Evolutionary conservation across 176 grass and related monocot species (phyloP), one percentile per base, ranked within the genome.

Genomic region (Aegilops speltoides): DNA sequence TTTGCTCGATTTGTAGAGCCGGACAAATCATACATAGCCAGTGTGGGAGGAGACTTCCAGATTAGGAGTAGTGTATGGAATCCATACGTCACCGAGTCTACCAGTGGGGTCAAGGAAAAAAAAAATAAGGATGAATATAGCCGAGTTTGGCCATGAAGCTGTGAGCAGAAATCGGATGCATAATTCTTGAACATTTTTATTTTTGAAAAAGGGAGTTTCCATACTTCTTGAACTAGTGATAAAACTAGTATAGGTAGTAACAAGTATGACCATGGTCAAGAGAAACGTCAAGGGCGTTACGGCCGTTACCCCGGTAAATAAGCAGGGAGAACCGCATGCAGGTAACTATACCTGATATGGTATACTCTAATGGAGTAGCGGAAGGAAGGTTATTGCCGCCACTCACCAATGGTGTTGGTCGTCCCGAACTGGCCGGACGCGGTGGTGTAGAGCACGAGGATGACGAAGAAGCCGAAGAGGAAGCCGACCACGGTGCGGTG

Each of bases 381-480:
- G 45, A 48, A 48, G 12, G 3, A 48, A 29, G 73, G 73, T 52
- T 50, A 75, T 1, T 1, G 7, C 5, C 2, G 54, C 54, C 11
- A 24, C 2, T 63, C 1, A 89, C 88, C 78, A 63, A 82, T 86
- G 63, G 79, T 56, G 2, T 31, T 40, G 8, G 23, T 40, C 3
- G 79, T 70, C 1, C 50, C 78, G 78, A 89, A 77, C 62, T 62
- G 78, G 48, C 50, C 84, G 16, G 71, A 78, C 11, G 77, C 7
- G 2, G 83, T 38, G 64, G 83, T 78, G 79, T 82, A 82, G 37
- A 90, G 83, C 64, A 86, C 71, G 29, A 90, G 88, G 64, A 78
- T 41, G 61, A 86, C n/a, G 38, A 86, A 85, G 79, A 90, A 78
- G n/a, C 88, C 71, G 50, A 90, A 16, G 16, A 90, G 79, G 52